These are phyloP conservation scores for Chlorella sorokiniana DNA, from an alignment of 139 green algal genomes.

Conservation along the genomic window DNA sequence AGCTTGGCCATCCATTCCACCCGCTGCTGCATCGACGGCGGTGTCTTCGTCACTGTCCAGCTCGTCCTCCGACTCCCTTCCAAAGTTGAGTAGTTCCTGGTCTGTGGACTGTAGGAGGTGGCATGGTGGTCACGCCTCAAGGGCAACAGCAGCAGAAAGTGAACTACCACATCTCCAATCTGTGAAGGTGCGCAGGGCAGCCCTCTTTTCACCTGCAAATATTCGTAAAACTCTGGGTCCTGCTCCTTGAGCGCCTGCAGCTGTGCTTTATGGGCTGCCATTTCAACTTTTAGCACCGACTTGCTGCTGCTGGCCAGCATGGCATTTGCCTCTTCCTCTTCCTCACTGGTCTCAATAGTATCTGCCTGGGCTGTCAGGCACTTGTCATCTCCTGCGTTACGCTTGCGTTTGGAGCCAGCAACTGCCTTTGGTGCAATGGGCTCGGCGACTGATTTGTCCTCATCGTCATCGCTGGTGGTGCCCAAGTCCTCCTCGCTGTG, in stretches of 20 bases:
- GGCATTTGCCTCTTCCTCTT: neutral
- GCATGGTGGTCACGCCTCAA: too few species aligned
- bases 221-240: constrained; percentile 96
- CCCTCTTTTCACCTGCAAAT: constrained; percentile 48
- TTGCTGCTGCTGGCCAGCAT: neutral
- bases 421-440: neutral
- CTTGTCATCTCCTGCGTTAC: neutral
- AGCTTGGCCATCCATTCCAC: constrained; percentile 27
- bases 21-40: constrained; percentile 48
- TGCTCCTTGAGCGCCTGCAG: constrained; percentile 63
- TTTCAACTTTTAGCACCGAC: constrained; percentile 48
- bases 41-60: constrained; percentile 52
- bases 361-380: neutral
- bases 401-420: neutral
- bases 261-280: constrained; percentile 18
- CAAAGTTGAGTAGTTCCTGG: constrained; percentile 88
- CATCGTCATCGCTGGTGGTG: neutral
- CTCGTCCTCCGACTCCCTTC: constrained; percentile 60
- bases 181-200: neutral
- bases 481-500: neutral
- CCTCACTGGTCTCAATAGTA: neutral
- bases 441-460: neutral
- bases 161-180: neutral
- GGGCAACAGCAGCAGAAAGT: neutral
- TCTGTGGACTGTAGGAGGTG: constrained; percentile 74